Conservation (phyloP, 1,139 yeast genomes). For the Blastobotrys raffinosifermentans region DNA sequence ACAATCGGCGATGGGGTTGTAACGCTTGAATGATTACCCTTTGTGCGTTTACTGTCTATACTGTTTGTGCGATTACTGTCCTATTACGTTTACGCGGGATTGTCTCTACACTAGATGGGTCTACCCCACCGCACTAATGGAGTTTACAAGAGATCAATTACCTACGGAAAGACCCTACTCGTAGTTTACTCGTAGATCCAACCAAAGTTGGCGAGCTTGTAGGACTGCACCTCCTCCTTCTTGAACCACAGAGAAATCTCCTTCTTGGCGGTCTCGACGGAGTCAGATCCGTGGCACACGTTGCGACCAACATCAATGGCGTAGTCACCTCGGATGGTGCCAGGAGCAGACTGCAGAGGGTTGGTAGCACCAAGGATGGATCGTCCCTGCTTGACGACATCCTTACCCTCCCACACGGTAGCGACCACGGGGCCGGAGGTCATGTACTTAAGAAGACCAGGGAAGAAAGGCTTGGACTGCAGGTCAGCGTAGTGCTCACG, state of each 20-base stretch:
- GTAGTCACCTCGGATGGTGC: slow-evolving; percentile 97
- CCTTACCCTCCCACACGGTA: slow-evolving; percentile 99
- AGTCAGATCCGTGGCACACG: slow-evolving; percentile 99
- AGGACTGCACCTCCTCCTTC: slow-evolving; percentile 90
- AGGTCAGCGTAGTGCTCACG: slow-evolving; percentile 95
- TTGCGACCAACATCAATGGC: slow-evolving; percentile 94
- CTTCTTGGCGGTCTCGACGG: slow-evolving; percentile 95
- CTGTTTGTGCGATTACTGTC: too few species aligned
- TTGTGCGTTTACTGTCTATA: too few species aligned
- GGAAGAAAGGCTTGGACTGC: slow-evolving; percentile 96
- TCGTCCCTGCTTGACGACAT: slow-evolving; percentile 98
- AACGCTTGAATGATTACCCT: too few species aligned
- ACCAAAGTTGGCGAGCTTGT: slow-evolving; percentile 75
- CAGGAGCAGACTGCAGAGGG: slow-evolving; percentile 96
- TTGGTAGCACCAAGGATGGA: slow-evolving; percentile 97
- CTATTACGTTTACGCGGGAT: too few species aligned
- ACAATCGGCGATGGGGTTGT: too few species aligned
- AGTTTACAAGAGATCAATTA: too few species aligned
- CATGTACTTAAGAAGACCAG: slow-evolving; percentile 89
- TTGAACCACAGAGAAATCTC: slow-evolving; percentile 98
- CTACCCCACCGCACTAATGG: too few species aligned
- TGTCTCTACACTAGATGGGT: too few species aligned
- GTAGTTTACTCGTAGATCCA: slow-evolving; percentile 86
- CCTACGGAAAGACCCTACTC: too few species aligned
- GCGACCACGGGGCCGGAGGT: slow-evolving; percentile 97